These are phyloP conservation scores for Papiliotrema nemorosa DNA, from an alignment of 1,284 basidiomycete genomes.

Conservation along the genomic window DNA sequence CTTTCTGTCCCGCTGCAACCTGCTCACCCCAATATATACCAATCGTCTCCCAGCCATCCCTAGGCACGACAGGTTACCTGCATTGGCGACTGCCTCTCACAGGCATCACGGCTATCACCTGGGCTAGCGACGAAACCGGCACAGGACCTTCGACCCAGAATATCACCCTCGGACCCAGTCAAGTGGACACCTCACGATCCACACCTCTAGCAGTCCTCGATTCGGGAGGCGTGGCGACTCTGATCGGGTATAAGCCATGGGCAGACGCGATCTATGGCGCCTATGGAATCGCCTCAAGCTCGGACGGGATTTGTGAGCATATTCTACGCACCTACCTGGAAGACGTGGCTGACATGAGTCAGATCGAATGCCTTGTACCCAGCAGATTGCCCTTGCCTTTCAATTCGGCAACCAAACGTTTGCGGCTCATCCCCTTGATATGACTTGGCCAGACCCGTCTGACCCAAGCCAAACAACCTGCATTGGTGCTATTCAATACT, in stretches of 20 bases:
- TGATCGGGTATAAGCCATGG: constrained; percentile 31
- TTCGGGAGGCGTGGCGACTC: constrained; percentile 45
- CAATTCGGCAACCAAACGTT: constrained; percentile 33
- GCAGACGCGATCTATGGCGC: constrained; percentile 41
- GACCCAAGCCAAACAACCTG: constrained; percentile 37
- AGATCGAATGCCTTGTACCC: constrained; percentile 47
- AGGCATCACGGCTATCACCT: constrained; percentile 27
- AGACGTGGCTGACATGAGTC: no score
- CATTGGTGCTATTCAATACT: constrained; percentile 45
- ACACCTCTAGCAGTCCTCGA: constrained; percentile 44
- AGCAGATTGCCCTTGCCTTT: constrained; percentile 40
- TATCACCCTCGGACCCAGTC: constrained; percentile 28
- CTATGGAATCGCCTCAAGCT: constrained; percentile 30
- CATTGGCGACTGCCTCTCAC: constrained; percentile 41
- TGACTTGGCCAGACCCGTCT: constrained; percentile 39
- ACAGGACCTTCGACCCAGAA: constrained; percentile 15
- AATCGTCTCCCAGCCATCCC: constrained; percentile 38
- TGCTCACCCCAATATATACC: constrained; percentile 38
- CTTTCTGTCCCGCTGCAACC: constrained; percentile 33
- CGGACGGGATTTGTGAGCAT: constrained; percentile 40
- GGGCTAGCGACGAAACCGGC: constrained; percentile 22
- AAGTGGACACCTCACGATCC: constrained; percentile 20
- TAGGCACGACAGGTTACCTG: constrained; percentile 39
- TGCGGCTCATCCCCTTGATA: constrained; percentile 47
- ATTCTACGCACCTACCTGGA: no score